Conservation (phyloP, 768 basidiomycete genomes). For the Neoboletus brunneissimus region DNA sequence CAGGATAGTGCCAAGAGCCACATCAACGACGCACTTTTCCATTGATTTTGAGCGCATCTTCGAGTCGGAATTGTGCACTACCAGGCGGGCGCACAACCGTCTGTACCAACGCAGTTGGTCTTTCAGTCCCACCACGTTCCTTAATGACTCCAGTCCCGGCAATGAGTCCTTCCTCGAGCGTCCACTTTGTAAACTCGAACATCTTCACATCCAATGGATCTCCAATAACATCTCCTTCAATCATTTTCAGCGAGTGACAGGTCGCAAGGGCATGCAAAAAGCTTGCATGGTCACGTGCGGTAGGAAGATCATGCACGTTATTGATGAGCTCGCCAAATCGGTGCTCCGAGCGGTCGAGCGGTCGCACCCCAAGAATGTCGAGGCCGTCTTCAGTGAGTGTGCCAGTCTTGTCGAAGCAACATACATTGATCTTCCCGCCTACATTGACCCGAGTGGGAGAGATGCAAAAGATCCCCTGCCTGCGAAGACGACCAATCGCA, state of each 20-base stretch:
- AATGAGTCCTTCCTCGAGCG: slow-evolving; percentile 83
- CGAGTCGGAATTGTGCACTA: slow-evolving; percentile 83
- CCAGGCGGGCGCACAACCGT: slow-evolving; percentile 95
- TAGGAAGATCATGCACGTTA: slow-evolving; percentile 82
- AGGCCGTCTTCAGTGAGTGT: slow-evolving; percentile 97
- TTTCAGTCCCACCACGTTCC: slow-evolving; percentile 55
- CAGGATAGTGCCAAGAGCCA: background rate
- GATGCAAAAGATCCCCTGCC: slow-evolving; percentile 90
- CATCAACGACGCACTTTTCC: slow-evolving; percentile 54
- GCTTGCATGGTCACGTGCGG: slow-evolving; percentile 67
- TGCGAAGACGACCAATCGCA: slow-evolving; percentile 83
- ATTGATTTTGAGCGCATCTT: slow-evolving; percentile 87
- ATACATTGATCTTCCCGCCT: slow-evolving; percentile 93
- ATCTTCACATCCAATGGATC: slow-evolving; percentile 97
- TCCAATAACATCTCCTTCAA: slow-evolving; percentile 85
- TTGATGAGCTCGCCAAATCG: slow-evolving; percentile 89
- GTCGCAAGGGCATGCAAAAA: slow-evolving; percentile 93
- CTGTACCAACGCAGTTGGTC: slow-evolving; percentile 88
- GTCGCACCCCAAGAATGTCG: slow-evolving; percentile 92
- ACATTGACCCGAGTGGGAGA: slow-evolving; percentile 95
- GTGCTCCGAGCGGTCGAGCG: slow-evolving; percentile 69
- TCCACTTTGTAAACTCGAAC: slow-evolving; percentile 98
- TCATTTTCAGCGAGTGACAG: slow-evolving; percentile 91
- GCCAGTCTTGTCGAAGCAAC: slow-evolving; percentile 99
- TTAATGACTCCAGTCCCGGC: slow-evolving; percentile 72